A percentile compares a stretch with the other conserved stretches of the same genome.
phyloP scores from a whole-genome alignment of 192 early-diverging fungal genomes.

The Funneliformis mosseae region DNA sequence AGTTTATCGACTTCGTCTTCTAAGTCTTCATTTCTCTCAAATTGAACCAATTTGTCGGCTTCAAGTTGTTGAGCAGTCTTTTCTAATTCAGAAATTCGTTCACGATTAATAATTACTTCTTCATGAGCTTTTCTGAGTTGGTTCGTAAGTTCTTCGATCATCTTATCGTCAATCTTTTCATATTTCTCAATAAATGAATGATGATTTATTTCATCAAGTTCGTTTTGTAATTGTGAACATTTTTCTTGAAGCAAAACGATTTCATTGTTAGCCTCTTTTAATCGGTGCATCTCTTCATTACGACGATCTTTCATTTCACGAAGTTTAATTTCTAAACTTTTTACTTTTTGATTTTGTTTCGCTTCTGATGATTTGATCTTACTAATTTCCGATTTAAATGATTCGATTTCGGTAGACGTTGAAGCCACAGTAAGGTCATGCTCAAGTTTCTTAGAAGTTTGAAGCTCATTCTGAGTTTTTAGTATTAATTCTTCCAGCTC shows the following conservation, averaged over 20 bases:
- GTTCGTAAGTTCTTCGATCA: conserved; percentile 14
- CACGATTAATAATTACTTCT: not conserved
- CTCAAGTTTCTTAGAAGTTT: not conserved
- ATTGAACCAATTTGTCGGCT: conserved; percentile 5
- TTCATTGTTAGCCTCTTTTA: conserved; percentile 21
- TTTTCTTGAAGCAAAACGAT: not conserved
- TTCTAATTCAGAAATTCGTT: conserved; percentile 4
- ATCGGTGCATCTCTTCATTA: conserved; percentile 3
- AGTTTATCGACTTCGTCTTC: conserved; percentile 34
- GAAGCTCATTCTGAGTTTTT: conserved; percentile 11
- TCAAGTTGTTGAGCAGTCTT: conserved; percentile 23
- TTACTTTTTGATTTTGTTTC: not conserved
- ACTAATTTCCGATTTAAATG: conserved; percentile 4
- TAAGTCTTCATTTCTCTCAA: conserved; percentile 15
- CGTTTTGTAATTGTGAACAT: conserved; percentile 21
- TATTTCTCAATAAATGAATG: conserved; percentile 7
- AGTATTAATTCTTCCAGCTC: conserved; percentile 19
- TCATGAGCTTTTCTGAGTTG: conserved; percentile 11
- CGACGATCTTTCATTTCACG: not conserved
- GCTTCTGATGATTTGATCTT: conserved; percentile 3
- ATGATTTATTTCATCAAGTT: conserved; percentile 2
- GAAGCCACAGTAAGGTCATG: not conserved
- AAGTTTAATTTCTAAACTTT: conserved; percentile 25
- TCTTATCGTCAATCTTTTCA: conserved; percentile 13
- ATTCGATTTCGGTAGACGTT: not conserved